Base-by-base conservation (phyloP, 768 basidiomycete species). In the Udeniomyces megalosporus region DNA sequence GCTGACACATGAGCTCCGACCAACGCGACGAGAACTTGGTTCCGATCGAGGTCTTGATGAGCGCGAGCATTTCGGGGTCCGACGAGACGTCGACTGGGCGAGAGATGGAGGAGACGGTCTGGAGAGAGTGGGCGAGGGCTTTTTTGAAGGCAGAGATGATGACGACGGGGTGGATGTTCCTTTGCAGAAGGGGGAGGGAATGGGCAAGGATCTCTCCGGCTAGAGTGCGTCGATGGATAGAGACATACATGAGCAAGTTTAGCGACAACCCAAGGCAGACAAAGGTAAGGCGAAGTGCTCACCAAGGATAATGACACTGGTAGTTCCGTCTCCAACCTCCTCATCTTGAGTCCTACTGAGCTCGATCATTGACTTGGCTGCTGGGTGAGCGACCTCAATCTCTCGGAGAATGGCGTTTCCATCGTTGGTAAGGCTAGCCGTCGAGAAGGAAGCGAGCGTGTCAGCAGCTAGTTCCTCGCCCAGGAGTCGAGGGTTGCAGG, bases 331-430 rank as follows among this genome's bases (percentile, higher is more conserved):
- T 51, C 93, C 95, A 67, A 95, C 95, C 71, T 97, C 95, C 76
- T 97, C 95, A 69, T 97, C 95, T 74, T 97, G 95, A 1, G 95
- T 97, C 71, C 95, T 77, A 69, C 88, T 89, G 12, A 97, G 82
- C 76, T 99, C 95, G 67, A 99, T 95, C 93, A 99, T 97, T 68
- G 92, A 95, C 78, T 97, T 99, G 28, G 95, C 93, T 29, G 95
- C 95, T 3, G 93, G 95, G 69, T 99, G 95, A 2, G 92, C 91
- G 32, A 99, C 95, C 68, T 99, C 95, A 68, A 97, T 99, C 74
- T 99, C 95, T 58, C 95, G 84, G 45, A 97, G 77, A 66, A 99
- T 97, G 2, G 95, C 92, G 70, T 99, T 96, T n/a, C 95, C 93
- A 70, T 99, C 93, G 73, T 97, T 96, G 2, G 95, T 97, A 22